Conservation (phyloP, 2,329 filamentous ascomycete genomes). For the Trichoderma simmonsii region DNA sequence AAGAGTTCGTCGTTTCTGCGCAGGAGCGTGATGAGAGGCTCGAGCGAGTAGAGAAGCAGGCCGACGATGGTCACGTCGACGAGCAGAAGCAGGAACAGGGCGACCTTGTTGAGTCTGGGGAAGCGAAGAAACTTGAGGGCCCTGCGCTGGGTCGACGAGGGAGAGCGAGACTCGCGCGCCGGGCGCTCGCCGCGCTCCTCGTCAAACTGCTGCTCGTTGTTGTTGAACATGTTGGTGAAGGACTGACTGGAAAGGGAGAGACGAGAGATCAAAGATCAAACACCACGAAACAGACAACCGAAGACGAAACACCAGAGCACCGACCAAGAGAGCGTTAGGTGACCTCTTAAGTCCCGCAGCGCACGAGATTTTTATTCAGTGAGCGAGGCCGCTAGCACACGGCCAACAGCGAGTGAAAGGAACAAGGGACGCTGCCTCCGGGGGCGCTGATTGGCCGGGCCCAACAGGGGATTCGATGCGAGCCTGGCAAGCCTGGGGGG, state of each 20-base stretch:
- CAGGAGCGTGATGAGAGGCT: conserved; percentile 11
- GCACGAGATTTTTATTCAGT: background rate
- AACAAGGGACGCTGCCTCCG: background rate
- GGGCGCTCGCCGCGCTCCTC: conserved; percentile 9
- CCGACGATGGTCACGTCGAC: conserved; percentile 1
- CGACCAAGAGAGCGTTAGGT: background rate
- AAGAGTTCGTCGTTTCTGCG: conserved; percentile 6
- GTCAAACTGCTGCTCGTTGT: background rate
- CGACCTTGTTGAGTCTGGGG: background rate
- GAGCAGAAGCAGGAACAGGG: background rate
- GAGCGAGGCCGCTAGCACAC: background rate
- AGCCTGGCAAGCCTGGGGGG: background rate
- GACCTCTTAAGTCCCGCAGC: background rate
- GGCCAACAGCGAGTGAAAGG: background rate
- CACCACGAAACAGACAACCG: background rate
- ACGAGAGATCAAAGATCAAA: background rate
- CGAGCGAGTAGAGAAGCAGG: background rate
- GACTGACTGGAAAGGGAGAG: background rate
- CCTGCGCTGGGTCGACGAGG: background rate
- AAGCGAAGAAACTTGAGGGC: background rate
- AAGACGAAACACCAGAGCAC: background rate
- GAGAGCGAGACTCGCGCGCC: background rate
- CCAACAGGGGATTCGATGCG: conserved; percentile 1
- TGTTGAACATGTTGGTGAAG: background rate
- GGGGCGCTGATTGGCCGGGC: background rate